Base-by-base conservation (phyloP, 2,329 filamentous ascomycete genomes). In the Botryotinia convoluta region DNA sequence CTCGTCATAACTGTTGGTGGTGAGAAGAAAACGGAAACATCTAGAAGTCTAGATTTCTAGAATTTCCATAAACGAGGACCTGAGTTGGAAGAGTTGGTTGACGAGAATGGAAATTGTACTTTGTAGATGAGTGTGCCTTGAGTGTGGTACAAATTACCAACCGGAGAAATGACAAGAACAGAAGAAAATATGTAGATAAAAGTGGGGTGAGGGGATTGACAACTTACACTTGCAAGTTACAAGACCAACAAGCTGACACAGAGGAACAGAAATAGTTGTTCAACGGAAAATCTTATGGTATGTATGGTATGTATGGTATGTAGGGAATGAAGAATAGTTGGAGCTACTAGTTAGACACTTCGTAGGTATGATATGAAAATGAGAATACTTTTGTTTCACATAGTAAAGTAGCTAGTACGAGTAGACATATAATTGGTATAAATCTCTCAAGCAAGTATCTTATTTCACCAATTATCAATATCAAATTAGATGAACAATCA, bases 11-110 rank as follows among this genome's bases (percentile, higher is more conserved):
- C 29, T 16, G 42, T 48, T 37, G 62, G 62, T 45, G 39, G 10
- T 65, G 62, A 48, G 42, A 48, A 44, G 62, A 22, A 26, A 57
- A 42, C 18, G 64, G 48, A 68, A 68, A 29, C 45, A 54, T 67
- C 32, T 67, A 67, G 64, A 67, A 67, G 45, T 67, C 64, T 54
- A 67, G 64, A 67, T 39, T 26, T 67, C 45, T 12, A 54, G 64
- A 67, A 39, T 26, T 67, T 20, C n/a, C 37, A 4, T 20, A 8
- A 37, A 51, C 59, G 63, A 51, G 64, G 64, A 67, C 64, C 64
- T 67, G 64, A 67, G 64, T 67, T 67, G 64, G 45, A 51, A 61
- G 35, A 63, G 37, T 42, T 63, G 35, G 37, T 62, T 29, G 60
- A 62, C 60, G 32, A 61, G 59, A 26, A 59, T 32, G n/a, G 54